Percentiles rank a stretch among this genome's conserved stretches.
phyloP scores from a whole-genome alignment of 371 early-diverging fungal species.

The Mortierella sp. region DNA sequence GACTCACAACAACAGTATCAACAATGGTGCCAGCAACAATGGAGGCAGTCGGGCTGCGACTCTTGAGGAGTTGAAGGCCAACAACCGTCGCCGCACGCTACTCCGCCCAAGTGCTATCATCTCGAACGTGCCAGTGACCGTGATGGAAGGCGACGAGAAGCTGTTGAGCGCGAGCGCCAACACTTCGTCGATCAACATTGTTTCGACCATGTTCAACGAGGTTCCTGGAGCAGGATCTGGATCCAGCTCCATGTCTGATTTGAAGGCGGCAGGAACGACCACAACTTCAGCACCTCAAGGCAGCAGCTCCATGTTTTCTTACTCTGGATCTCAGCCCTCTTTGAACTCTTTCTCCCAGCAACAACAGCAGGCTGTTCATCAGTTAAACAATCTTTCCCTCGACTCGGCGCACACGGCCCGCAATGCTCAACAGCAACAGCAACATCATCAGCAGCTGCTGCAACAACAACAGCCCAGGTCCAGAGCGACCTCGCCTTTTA shows the following conservation, averaged over 20 bases:
- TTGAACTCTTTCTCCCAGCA: conserved; percentile 38
- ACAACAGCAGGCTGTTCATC: conserved; percentile 54
- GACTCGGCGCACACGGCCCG: conserved; percentile 18
- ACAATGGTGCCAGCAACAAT: not conserved
- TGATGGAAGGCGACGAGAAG: conserved; percentile 68
- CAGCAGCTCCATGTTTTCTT: conserved; percentile 19
- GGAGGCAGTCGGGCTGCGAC: conserved; percentile 17
- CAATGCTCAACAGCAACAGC: conserved; percentile 21
- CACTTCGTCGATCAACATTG: conserved; percentile 61
- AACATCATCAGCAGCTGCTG: conserved; percentile 20
- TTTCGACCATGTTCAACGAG: conserved; percentile 67
- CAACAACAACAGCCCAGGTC: conserved; percentile 32
- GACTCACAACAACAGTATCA: conserved; percentile 28
- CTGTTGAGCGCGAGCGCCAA: conserved; percentile 57
- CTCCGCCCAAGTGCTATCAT: conserved; percentile 56
- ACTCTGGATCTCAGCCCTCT: conserved; percentile 22
- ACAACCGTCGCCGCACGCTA: conserved; percentile 58
- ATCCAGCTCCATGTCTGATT: conserved; percentile 25
- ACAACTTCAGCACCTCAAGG: conserved; percentile 26
- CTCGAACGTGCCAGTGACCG: conserved; percentile 67
- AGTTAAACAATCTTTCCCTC: conserved; percentile 38
- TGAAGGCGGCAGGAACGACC: conserved; percentile 15
- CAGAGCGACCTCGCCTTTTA: conserved; percentile 39
- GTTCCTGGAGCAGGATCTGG: conserved; percentile 27
- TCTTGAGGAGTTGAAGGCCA: conserved; percentile 50